Percentiles rank a stretch among this genome's conserved stretches.
Conservation (phyloP, 352 stramenopile species). For the Pythium myriotylum region DNA sequence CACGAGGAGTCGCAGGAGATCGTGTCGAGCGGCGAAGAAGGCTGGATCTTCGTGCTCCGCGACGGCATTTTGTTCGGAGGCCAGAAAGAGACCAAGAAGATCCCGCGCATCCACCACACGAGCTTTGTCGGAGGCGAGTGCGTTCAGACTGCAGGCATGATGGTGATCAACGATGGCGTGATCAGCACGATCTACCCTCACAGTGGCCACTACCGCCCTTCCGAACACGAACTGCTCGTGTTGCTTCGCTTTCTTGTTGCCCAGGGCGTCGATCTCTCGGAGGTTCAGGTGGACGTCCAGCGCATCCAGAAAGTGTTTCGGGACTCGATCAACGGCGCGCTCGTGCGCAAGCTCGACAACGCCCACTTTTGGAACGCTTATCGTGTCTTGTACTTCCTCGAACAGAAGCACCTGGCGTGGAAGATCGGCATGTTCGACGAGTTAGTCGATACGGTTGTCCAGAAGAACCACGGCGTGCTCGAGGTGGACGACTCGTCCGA, state of each 20-base stretch:
- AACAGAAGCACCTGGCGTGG: conserved; percentile 77
- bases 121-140: conserved; percentile 97
- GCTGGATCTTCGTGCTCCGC: conserved; percentile 97
- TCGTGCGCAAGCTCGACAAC: conserved; percentile 84
- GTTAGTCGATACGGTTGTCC: conserved; percentile 67
- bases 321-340: conserved; percentile 64
- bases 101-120: conserved; percentile 96
- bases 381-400: conserved; percentile 73
- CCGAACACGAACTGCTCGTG: conserved; percentile 94
- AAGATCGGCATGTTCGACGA: conserved; percentile 79
- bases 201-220: conserved; percentile 96
- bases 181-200: conserved; percentile 96
- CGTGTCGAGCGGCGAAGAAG: conserved; percentile 91
- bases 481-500: conserved; percentile 47
- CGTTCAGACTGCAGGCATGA: conserved; percentile 96
- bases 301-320: conserved; percentile 96
- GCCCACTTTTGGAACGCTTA: conserved; percentile 86
- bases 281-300: conserved; percentile 95
- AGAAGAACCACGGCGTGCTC: conserved; percentile 40
- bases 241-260: conserved; percentile 93
- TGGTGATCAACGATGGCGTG: conserved; percentile 91
- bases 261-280: conserved; percentile 88
- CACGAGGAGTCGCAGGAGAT: conserved; percentile 66
- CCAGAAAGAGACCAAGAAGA: conserved; percentile 94
- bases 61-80: conserved; percentile 94